phyloP scores from a whole-genome alignment of 495 filamentous ascomycete genomes.

The Penicillium soppii region DNA sequence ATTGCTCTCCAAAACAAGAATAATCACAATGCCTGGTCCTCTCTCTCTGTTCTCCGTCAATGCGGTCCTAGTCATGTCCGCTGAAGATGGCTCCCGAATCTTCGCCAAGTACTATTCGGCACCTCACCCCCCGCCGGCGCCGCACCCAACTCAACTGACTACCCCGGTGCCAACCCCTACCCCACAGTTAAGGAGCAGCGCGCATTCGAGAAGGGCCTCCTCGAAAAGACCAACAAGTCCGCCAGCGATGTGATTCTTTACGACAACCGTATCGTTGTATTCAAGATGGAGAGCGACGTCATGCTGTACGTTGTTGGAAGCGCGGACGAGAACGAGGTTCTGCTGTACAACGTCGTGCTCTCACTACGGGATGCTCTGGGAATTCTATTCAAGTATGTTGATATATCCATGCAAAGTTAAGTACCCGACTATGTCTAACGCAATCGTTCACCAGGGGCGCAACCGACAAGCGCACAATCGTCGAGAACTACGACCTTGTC shows the following conservation, averaged over 20 bases:
- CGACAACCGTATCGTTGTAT: conserved; percentile 91
- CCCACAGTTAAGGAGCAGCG: conserved; percentile 89
- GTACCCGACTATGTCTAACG: not conserved
- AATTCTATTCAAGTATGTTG: conserved; percentile 82
- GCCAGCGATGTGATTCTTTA: conserved; percentile 94
- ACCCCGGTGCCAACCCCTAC: conserved; percentile 75
- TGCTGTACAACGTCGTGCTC: conserved; percentile 90
- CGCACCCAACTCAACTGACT: conserved; percentile 50
- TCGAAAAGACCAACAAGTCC: conserved; percentile 96
- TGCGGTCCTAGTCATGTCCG: conserved; percentile 86
- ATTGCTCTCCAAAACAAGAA: conserved; percentile 14
- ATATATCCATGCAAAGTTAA: not conserved
- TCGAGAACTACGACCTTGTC: conserved; percentile 96
- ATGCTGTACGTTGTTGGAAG: conserved; percentile 95
- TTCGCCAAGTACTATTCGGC: conserved; percentile 94
- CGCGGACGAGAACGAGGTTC: conserved; percentile 91
- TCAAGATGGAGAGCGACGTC: conserved; percentile 96
- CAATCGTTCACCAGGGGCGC: conserved; percentile 61
- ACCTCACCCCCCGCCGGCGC: conserved; percentile 68
- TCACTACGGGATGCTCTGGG: conserved; percentile 86
- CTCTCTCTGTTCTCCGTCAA: conserved; percentile 90
- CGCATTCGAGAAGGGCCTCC: conserved; percentile 90
- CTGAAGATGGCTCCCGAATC: conserved; percentile 85
- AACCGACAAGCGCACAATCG: conserved; percentile 93
- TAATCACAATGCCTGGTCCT: conserved; percentile 42